Percentiles rank a stretch among this genome's conserved stretches.
These are phyloP conservation scores for Immersiporthe knoxdaviesiana DNA, from an alignment of 2,329 filamentous ascomycete genomes.

Conservation along the genomic window DNA sequence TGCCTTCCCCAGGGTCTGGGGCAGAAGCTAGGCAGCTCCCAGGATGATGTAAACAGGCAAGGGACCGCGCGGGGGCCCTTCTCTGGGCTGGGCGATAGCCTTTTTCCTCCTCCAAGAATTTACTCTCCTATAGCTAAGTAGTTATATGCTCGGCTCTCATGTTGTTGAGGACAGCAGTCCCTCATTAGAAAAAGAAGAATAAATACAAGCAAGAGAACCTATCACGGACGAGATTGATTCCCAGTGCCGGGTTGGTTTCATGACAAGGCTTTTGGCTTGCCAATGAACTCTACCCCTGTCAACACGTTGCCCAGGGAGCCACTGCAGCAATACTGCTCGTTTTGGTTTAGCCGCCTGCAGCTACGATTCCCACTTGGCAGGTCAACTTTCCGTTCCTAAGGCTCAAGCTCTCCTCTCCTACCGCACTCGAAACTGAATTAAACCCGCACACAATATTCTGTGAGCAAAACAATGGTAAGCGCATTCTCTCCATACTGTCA, in stretches of 20 bases:
- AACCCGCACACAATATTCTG: background rate
- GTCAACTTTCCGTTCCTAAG: background rate
- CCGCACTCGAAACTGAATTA: background rate
- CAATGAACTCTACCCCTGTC: slow-evolving; percentile 20
- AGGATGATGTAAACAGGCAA: slow-evolving; percentile 20
- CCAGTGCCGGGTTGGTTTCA: background rate
- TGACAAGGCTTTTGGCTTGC: background rate
- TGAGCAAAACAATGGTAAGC: slow-evolving; percentile 32
- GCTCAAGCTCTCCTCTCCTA: background rate
- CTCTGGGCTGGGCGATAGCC: background rate
- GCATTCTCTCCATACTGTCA: background rate
- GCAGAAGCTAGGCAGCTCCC: slow-evolving; percentile 20
- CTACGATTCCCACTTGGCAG: background rate
- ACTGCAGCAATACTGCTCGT: slow-evolving; percentile 15
- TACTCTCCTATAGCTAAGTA: background rate
- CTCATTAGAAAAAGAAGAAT: background rate
- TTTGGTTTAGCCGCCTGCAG: slow-evolving; percentile 24
- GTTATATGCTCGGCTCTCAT: background rate
- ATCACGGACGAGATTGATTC: background rate
- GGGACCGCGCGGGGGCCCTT: slow-evolving; percentile 8
- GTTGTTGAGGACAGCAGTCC: background rate
- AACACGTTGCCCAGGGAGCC: slow-evolving; percentile 26
- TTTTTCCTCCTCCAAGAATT: background rate
- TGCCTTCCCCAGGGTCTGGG: slow-evolving; percentile 21
- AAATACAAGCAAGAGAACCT: background rate